Conservation (phyloP, 176 grass and related monocot species). For the Bothriochloa decipiens region DNA sequence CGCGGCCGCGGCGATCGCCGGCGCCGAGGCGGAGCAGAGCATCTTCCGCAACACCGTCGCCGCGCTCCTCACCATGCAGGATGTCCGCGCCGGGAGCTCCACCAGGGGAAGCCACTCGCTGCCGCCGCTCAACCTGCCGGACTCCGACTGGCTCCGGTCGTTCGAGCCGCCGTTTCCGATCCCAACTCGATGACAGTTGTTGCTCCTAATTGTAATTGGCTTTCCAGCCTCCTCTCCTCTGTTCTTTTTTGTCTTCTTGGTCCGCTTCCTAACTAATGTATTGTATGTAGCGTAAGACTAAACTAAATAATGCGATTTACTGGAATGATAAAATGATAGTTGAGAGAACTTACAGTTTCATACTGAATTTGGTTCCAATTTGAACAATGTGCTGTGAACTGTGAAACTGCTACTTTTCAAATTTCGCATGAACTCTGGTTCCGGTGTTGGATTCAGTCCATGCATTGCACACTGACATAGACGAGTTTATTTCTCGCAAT, state of each 20-base stretch:
- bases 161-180: constrained; percentile 53
- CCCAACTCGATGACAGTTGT: constrained; percentile 46
- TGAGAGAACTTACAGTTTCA: background rate
- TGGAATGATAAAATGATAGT: background rate
- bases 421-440: background rate
- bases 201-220: background rate
- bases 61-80: constrained; percentile 78
- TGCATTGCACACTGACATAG: background rate
- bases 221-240: background rate
- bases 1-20: constrained; percentile 51
- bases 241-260: background rate
- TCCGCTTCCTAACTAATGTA: background rate
- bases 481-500: background rate
- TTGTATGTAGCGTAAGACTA: background rate
- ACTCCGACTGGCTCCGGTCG: constrained; percentile 64
- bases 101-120: constrained; percentile 77
- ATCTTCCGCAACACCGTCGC: constrained; percentile 79
- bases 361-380: background rate
- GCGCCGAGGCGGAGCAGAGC: constrained; percentile 64
- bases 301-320: constrained; percentile 37
- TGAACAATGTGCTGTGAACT: background rate
- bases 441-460: background rate
- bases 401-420: background rate
- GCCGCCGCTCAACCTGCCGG: constrained; percentile 74
- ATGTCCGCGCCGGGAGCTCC: constrained; percentile 81